Percentiles rank a stretch among this genome's conserved stretches.
phyloP scores from a whole-genome alignment of 2,329 filamentous ascomycete genomes.

The Scedosporium dehoogii region DNA sequence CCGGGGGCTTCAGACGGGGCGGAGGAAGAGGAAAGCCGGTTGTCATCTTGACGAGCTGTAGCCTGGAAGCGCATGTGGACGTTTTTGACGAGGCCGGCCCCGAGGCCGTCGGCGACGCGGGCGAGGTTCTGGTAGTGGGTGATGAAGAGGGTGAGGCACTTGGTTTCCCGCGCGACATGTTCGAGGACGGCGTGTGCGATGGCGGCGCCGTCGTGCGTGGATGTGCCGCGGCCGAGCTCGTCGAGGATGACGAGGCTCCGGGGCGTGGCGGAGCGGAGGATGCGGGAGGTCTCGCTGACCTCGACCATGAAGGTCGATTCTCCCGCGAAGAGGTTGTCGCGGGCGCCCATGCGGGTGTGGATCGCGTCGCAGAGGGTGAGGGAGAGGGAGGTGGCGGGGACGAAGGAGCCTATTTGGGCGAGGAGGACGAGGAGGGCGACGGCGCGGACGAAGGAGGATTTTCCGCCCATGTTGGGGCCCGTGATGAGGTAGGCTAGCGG shows the following conservation, averaged over 20 bases:
- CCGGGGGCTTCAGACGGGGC: background rate
- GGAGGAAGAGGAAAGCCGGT: background rate
- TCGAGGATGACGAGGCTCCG: slow-evolving; percentile 85
- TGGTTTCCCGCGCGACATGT: slow-evolving; percentile 64
- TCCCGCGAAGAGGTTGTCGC: slow-evolving; percentile 90
- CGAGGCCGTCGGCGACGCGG: slow-evolving; percentile 58
- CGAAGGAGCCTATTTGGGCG: slow-evolving; percentile 89
- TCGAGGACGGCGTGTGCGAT: slow-evolving; percentile 89
- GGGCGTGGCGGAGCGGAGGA: slow-evolving; percentile 79
- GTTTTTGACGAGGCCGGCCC: slow-evolving; percentile 57
- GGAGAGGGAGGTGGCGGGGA: slow-evolving; percentile 64
- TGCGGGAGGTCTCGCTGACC: slow-evolving; percentile 81
- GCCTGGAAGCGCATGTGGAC: slow-evolving; percentile 86
- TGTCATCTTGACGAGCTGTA: slow-evolving; percentile 9
- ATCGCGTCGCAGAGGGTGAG: slow-evolving; percentile 85
- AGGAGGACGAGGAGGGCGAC: slow-evolving; percentile 88
- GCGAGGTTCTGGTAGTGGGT: slow-evolving; percentile 91
- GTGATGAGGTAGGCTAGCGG: slow-evolving; percentile 79
- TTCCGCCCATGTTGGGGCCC: slow-evolving; percentile 97
- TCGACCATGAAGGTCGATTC: slow-evolving; percentile 99
- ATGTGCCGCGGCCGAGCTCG: slow-evolving; percentile 87
- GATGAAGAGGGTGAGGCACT: slow-evolving; percentile 84
- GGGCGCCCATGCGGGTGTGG: slow-evolving; percentile 90
- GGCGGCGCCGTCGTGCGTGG: slow-evolving; percentile 90
- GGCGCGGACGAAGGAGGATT: slow-evolving; percentile 93